Percentiles rank a stretch among this genome's conserved stretches.
Evolutionary conservation across 331 rosid genomes (phyloP).

Genomic region (Malus hybrid): DNA sequence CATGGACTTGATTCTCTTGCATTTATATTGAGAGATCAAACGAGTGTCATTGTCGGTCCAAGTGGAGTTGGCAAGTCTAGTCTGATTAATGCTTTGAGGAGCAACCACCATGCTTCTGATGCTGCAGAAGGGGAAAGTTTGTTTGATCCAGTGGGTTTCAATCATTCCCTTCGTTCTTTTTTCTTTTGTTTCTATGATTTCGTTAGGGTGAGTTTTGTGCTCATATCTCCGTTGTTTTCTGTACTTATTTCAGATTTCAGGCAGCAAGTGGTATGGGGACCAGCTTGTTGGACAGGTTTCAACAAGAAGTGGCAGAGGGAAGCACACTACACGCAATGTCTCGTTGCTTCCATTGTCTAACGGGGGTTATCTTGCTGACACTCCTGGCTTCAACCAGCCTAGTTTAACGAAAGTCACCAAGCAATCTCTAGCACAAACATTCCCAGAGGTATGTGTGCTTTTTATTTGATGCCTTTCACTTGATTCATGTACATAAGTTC

Average conservation of each 20-base stretch:
- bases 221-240: background rate
- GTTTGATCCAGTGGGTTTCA: slow-evolving; percentile 71
- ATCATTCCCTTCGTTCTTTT: background rate
- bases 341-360: slow-evolving; percentile 80
- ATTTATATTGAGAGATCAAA: slow-evolving; percentile 66
- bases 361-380: slow-evolving; percentile 95
- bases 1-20: slow-evolving; percentile 71
- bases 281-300: slow-evolving; percentile 97
- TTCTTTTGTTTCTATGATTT: background rate
- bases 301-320: slow-evolving; percentile 88
- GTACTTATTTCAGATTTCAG: slow-evolving; percentile 43
- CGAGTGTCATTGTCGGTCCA: slow-evolving; percentile 86
- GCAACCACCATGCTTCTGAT: slow-evolving; percentile 29
- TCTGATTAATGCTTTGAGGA: slow-evolving; percentile 81
- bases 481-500: background rate
- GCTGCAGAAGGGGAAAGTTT: slow-evolving; percentile 46
- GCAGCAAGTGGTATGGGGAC: slow-evolving; percentile 77
- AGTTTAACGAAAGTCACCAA: slow-evolving; percentile 84
- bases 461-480: background rate
- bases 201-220: background rate
- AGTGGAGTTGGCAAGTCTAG: slow-evolving; percentile 99
- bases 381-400: slow-evolving; percentile 98
- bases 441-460: slow-evolving; percentile 65
- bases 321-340: slow-evolving; percentile 90
- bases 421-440: slow-evolving; percentile 73